Evolutionary conservation across 345 rosid species (phyloP), one percentile per base, ranked within the genome.

Genomic region (Euphorbia pulcherrima): DNA sequence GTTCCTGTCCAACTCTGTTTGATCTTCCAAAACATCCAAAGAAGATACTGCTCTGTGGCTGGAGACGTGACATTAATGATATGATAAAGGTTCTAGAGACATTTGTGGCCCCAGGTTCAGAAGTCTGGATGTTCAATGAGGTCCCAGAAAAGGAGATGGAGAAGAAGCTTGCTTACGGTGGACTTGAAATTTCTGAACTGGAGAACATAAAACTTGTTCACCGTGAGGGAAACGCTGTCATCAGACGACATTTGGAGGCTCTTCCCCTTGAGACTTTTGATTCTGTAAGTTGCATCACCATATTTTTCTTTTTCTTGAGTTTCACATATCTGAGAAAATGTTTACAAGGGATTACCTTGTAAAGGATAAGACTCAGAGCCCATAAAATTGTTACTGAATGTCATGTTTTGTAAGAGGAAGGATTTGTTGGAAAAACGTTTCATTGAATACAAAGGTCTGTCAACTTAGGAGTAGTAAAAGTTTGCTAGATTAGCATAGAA

Each of bases 51-150:
- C 88, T 92, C 66, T 89, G 94, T 75, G 98, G 98, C 39, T 92
- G 98, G 98, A 90, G 98, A 30, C 92, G 98, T 57, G 96, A 89
- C 85, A 88, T 92, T 72, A 85, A 89, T 82, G 98, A 92, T 84
- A 92, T 92, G 98, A 92, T 92, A 65, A 82, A 72, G 92, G 97
- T 92, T 59, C 77, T 89, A 59, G 96, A 89, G 81, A 94, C 96
- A 67, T 82, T 86, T 65, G 86, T 92, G 48, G 89, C 96, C 21
- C 92, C 90, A 33, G 96, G 92, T 77, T 92, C 98, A 27, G 94
- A 92, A 78, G 79, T 92, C 67, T 92, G 98, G 96, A 89, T 92
- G 86, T 87, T 92, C 79, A 92, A 90, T 53, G 98, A 89, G 75
- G 96, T 92, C 62, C 89, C 92, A 46, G 89, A 86, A 74, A 80